Evolutionary conservation across 129 eudicot genomes (phyloP), one percentile per base, ranked within the genome.

Genomic region (Apium graveolens): DNA sequence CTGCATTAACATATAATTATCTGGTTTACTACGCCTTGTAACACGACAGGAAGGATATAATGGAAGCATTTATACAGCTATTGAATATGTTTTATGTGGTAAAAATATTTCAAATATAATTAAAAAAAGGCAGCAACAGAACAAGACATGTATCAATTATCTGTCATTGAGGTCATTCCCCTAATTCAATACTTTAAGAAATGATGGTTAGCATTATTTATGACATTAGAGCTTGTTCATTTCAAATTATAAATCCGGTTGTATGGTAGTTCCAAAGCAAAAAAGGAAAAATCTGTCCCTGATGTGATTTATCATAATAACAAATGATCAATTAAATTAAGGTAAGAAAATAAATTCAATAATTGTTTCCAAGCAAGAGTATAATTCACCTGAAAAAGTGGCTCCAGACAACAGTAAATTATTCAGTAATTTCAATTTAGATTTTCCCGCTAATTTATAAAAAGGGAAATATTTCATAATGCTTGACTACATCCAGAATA

Each of bases 1-100:
- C 98, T 94, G 92, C 74, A 75, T 13, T 32, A 45, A 74, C 55
- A 53, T 44, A 26, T 17, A 62, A 20, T 27, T 21, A 16, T 68
- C 24, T 32, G 11, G 74, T 46, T 70, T 6, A 16, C 14, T 34
- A 32, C 12, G 41, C 73, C 73, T 68, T 32, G 16, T 11, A 1
- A 72, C 27, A 20, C 14, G 8, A 24, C n/a, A 70, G 14, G n/a
- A 7, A 12, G 4, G 27, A 66, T 5, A 3, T 14, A 1, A 66
- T 66, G 72, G 41, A 66, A 66, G 32, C 27, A 31, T 31, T 27
- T 66, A 31, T 12, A 13, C 71, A 66, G 72, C 24, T 66, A 27
- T 66, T 11, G 6, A 31, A 66, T 39, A 31, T 66, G 39, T 66
- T 66, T 66, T 32, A 9, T 27, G 20, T 27, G 37, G 38, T 26